Percentiles rank a stretch among this genome's conserved stretches.
Evolutionary conservation across 352 stramenopile genomes (phyloP).

Genomic region (Pythium vanterpoolii): DNA sequence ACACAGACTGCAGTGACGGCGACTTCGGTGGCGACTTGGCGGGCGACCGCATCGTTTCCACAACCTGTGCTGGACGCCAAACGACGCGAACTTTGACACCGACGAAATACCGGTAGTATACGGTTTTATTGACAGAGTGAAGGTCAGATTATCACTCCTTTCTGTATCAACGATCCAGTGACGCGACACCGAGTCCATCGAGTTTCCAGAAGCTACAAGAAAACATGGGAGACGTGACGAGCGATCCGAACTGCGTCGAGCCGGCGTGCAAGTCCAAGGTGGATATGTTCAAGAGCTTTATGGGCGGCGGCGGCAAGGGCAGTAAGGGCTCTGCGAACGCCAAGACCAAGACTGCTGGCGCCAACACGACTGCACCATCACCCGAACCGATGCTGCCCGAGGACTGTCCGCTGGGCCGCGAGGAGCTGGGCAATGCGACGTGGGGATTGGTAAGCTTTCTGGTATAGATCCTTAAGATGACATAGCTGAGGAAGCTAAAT

Average conservation of each 20-base stretch:
- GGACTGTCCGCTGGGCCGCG: constrained; percentile 83
- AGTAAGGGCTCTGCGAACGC: not conserved
- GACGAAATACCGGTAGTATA: constrained; percentile 11
- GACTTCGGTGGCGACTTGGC: constrained; percentile 37
- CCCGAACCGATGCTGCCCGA: constrained; percentile 18
- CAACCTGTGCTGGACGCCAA: not conserved
- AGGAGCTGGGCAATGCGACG: constrained; percentile 83
- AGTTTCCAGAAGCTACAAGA: not conserved
- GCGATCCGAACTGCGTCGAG: constrained; percentile 82
- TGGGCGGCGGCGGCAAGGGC: constrained; percentile 36
- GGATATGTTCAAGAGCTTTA: constrained; percentile 76
- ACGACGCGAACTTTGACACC: constrained; percentile 6
- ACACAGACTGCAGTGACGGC: constrained; percentile 29
- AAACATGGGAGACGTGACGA: constrained; percentile 41
- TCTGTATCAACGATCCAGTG: not conserved
- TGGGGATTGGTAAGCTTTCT: constrained; percentile 75
- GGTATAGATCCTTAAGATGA: not conserved
- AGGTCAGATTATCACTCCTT: constrained; percentile 6
- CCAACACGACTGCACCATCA: not conserved
- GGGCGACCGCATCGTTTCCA: constrained; percentile 30
- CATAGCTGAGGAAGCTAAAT: not conserved
- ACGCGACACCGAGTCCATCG: not conserved
- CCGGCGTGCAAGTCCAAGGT: constrained; percentile 85
- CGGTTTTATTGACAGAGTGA: not conserved
- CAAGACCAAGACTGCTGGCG: constrained; percentile 15